Conservation (phyloP, 2,329 filamentous ascomycete genomes). For the Monilinia vaccinii-corymbosi region DNA sequence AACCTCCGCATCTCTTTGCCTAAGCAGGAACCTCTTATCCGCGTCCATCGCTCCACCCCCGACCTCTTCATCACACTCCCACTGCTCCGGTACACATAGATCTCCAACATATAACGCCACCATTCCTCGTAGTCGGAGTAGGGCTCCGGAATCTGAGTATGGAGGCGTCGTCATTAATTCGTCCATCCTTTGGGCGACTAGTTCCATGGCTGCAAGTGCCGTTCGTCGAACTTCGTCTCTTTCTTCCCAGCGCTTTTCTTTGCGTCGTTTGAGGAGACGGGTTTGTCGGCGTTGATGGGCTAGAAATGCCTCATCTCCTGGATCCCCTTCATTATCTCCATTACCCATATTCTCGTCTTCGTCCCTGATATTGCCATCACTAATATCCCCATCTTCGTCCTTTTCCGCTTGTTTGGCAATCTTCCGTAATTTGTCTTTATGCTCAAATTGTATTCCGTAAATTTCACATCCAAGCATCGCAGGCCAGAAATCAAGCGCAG, state of each 20-base stretch:
- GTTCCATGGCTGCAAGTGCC: constrained; percentile 39
- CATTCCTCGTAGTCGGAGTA: constrained; percentile 66
- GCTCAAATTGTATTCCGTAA: constrained; percentile 59
- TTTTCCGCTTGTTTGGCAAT: constrained; percentile 29
- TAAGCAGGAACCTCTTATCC: constrained; percentile 17
- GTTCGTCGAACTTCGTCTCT: constrained; percentile 25
- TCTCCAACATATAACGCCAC: constrained; percentile 68
- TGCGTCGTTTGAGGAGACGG: constrained; percentile 11
- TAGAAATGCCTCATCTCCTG: constrained; percentile 17
- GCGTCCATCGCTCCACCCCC: constrained; percentile 7
- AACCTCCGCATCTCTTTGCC: constrained; percentile 19
- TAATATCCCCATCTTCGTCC: constrained; percentile 21
- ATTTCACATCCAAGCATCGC: constrained; percentile 76
- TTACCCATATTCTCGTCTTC: constrained; percentile 12
- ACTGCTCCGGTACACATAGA: constrained; percentile 39
- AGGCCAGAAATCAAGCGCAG: constrained; percentile 70
- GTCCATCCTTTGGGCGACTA: constrained; percentile 63
- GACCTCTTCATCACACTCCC: constrained; percentile 13
- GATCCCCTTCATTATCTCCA: constrained; percentile 11
- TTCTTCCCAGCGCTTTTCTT: constrained; percentile 21
- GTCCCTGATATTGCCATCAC: constrained; percentile 15
- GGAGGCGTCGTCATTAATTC: constrained; percentile 59
- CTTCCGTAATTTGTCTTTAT: constrained; percentile 36
- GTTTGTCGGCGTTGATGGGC: constrained; percentile 15
- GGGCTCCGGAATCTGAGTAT: constrained; percentile 55